Evolutionary conservation across 169 alveolate genomes (phyloP), one percentile per base, ranked within the genome.

Genomic region (Eimeria acervulina): DNA sequence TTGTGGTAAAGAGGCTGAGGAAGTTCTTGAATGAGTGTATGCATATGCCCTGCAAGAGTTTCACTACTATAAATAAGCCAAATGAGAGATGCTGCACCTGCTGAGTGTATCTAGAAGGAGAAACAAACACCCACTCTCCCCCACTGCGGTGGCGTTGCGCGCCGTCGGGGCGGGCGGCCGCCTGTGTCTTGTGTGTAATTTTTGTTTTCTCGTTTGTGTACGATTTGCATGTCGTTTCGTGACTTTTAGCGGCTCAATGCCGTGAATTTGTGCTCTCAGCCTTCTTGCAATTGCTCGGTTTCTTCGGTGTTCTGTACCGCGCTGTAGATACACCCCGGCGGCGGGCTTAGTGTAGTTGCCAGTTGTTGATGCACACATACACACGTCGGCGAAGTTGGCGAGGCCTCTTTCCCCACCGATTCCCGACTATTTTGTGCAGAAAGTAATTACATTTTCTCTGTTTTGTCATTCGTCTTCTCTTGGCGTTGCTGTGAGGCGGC

Each of bases 231-330:
- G 89, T 40, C 63, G 59, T 78, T 42, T 78, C 63, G 59, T 36
- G 89, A 36, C 84, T 19, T 78, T 78, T 78, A 31, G 89, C 89
- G 89, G 89, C 89, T 78, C 89, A 78, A n/a, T 47, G 89, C 55
- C 89, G 89, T 36, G 63, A 40, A 19, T 4, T 78, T 19, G 42
- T 78, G 61, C 66, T 40, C 33, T 36, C 23, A 55, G 26, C 28
- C 89, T 36, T 23, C 61, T 63, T 63, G 55, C 15, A 78, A 19
- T 42, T 26, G 38, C 63, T 28, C 17, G 89, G 38, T 78, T 78
- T 55, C 44, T 26, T 40, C 33, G 23, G 63, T 31, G 89, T 78
- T 42, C 59, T 28, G 59, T 17, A n/a, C 89, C 28, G 89, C 66
- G 33, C 28, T 63, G 89, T 42, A 42, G 59, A 40, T 42, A 40